These are phyloP conservation scores for Noccaea caerulescens DNA, from an alignment of 345 rosid genomes.

Conservation along the genomic window DNA sequence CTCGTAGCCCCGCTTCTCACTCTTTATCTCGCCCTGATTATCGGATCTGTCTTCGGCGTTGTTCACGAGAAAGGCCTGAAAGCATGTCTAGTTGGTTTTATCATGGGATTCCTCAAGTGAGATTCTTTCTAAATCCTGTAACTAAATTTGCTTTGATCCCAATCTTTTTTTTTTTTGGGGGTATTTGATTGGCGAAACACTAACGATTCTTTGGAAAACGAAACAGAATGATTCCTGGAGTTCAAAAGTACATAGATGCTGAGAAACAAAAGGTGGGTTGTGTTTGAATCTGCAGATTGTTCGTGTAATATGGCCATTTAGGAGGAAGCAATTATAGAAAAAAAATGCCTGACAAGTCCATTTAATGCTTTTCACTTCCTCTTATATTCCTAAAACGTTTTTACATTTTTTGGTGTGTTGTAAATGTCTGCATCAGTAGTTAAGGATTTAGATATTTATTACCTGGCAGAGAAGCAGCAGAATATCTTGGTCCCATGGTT, in stretches of 20 bases:
- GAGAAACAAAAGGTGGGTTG: constrained; percentile 90
- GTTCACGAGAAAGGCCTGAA: constrained; percentile 70
- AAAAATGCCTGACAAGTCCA: neutral
- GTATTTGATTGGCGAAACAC: neutral
- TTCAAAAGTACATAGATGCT: constrained; percentile 72
- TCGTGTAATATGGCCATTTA: constrained; percentile 2
- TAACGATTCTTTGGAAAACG: constrained; percentile 5
- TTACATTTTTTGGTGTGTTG: neutral
- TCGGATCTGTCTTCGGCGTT: constrained; percentile 53
- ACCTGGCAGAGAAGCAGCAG: constrained; percentile 5
- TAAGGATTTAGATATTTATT: constrained; percentile 10
- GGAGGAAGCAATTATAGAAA: neutral
- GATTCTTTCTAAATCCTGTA: neutral
- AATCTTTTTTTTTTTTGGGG: neutral
- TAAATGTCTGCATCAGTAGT: constrained; percentile 17
- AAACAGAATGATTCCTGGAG: constrained; percentile 81
- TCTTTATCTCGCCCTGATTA: constrained; percentile 55
- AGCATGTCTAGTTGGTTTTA: constrained; percentile 52
- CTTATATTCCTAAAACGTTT: neutral
- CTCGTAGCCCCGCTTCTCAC: constrained; percentile 69
- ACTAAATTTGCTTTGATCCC: neutral
- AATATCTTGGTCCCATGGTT: constrained; percentile 2
- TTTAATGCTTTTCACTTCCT: constrained; percentile 21
- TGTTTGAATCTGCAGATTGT: constrained; percentile 15
- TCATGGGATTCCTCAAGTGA: constrained; percentile 73